phyloP scores from a whole-genome alignment of 2,329 filamentous ascomycete genomes.

The Passalora sequoiae region DNA sequence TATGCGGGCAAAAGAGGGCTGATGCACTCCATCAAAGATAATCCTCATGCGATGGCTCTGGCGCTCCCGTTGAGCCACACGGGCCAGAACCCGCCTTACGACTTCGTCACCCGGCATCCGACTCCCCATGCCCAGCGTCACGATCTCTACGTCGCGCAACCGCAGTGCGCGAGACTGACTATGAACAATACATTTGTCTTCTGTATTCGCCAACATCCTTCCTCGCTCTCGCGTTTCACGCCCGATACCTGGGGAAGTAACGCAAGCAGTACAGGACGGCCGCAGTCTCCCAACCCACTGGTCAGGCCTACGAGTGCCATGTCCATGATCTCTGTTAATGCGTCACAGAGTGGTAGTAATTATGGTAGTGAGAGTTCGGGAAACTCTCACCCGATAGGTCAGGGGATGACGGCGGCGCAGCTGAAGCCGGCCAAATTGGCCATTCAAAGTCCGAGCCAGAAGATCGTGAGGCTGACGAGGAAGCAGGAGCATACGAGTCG shows the following conservation, averaged over 20 bases:
- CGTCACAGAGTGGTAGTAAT: constrained; percentile 48
- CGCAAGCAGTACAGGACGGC: constrained; percentile 34
- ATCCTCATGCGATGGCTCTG: constrained; percentile 85
- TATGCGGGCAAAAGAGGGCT: constrained; percentile 92
- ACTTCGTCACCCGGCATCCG: constrained; percentile 87
- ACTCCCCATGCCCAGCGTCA: constrained; percentile 97
- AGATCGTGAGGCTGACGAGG: constrained; percentile 81
- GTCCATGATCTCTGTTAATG: constrained; percentile 54
- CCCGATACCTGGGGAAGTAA: constrained; percentile 37
- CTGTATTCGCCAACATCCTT: constrained; percentile 85
- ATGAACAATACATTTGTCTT: constrained; percentile 98
- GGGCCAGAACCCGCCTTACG: constrained; percentile 88
- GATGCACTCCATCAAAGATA: constrained; percentile 97
- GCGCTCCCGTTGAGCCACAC: constrained; percentile 84
- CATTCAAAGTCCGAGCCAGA: constrained; percentile 88
- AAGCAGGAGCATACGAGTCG: constrained; percentile 58
- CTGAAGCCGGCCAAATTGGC: constrained; percentile 90
- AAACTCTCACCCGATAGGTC: constrained; percentile 47
- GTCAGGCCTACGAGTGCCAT: constrained; percentile 54
- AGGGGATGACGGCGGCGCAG: constrained; percentile 47
- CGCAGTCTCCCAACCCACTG: constrained; percentile 49
- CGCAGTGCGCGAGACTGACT: constrained; percentile 81
- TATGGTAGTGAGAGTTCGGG: constrained; percentile 49
- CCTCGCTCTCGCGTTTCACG: constrained; percentile 47
- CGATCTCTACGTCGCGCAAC: constrained; percentile 93